Evolutionary conservation across 257 asterid genomes (phyloP).

Genomic region (Plantago major): DNA sequence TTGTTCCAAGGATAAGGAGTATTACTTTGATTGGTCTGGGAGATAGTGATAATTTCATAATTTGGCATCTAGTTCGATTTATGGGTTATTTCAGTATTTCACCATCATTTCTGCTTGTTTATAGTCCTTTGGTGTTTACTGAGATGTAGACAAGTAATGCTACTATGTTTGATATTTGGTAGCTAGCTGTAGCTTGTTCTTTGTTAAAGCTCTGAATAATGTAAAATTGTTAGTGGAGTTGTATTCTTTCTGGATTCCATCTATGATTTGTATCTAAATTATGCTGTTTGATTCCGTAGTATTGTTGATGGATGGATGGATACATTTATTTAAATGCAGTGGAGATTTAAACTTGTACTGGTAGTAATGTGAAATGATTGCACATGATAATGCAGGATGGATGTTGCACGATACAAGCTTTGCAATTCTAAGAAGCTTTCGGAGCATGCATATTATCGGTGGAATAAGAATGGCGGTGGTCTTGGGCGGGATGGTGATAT

Average conservation of each 20-base stretch:
- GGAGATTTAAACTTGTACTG: background rate
- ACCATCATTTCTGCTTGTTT: background rate
- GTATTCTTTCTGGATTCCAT: too few species aligned
- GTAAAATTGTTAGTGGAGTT: background rate
- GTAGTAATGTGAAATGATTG: conserved; percentile 17
- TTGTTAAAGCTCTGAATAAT: background rate
- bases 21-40: conserved; percentile 83
- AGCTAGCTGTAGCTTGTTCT: conserved; percentile 2
- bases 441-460: conserved; percentile 25
- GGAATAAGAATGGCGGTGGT: conserved; percentile 30
- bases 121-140: conserved; percentile 6
- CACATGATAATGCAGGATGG: conserved; percentile 64
- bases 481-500: conserved; percentile 61
- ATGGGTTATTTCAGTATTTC: conserved; percentile 38
- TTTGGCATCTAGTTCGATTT: conserved; percentile 73
- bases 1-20: conserved; percentile 46
- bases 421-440: conserved; percentile 44
- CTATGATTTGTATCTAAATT: too few species aligned
- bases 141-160: background rate
- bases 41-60: conserved; percentile 53
- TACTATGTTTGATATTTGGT: background rate
- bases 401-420: conserved; percentile 90
- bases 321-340: background rate
- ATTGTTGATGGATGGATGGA: background rate
- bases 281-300: too few species aligned